Conservation (phyloP, 768 basidiomycete genomes). For the Suillus paluster region DNA sequence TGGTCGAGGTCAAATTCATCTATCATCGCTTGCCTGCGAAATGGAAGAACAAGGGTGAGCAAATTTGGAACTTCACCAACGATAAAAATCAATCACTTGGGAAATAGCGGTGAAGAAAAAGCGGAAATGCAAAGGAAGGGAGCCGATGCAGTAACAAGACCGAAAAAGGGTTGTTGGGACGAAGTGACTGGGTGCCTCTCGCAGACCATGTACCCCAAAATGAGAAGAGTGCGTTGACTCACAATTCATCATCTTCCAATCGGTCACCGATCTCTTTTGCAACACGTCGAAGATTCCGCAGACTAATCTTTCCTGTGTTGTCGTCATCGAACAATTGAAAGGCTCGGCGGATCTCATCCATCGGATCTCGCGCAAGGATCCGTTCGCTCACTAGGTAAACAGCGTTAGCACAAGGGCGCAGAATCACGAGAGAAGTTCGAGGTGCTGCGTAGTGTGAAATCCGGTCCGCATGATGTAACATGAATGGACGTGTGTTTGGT, state of each 20-base stretch:
- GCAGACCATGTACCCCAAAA: slow-evolving; percentile 21
- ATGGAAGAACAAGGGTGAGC: slow-evolving; percentile 34
- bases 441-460: not conserved
- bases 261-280: slow-evolving; percentile 97
- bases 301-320: slow-evolving; percentile 89
- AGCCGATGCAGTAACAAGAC: slow-evolving; percentile 24
- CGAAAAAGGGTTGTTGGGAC: slow-evolving; percentile 34
- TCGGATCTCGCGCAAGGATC: slow-evolving; percentile 92
- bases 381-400: slow-evolving; percentile 82
- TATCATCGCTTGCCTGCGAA: slow-evolving; percentile 95
- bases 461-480: not conserved
- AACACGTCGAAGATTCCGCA: slow-evolving; percentile 89
- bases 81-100: slow-evolving; percentile 18
- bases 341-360: slow-evolving; percentile 94
- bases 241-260: slow-evolving; percentile 96
- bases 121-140: slow-evolving; percentile 19
- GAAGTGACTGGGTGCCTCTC: slow-evolving; percentile 24
- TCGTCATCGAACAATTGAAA: slow-evolving; percentile 98
- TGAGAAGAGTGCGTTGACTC: slow-evolving; percentile 41
- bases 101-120: slow-evolving; percentile 31
- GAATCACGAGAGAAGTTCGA: not conserved
- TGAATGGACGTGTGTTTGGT: not conserved
- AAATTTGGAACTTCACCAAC: slow-evolving; percentile 28
- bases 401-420: slow-evolving; percentile 20
- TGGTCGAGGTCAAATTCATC: slow-evolving; percentile 99